Conservation (phyloP, 1,284 basidiomycete genomes). For the Pascua guehoae region DNA sequence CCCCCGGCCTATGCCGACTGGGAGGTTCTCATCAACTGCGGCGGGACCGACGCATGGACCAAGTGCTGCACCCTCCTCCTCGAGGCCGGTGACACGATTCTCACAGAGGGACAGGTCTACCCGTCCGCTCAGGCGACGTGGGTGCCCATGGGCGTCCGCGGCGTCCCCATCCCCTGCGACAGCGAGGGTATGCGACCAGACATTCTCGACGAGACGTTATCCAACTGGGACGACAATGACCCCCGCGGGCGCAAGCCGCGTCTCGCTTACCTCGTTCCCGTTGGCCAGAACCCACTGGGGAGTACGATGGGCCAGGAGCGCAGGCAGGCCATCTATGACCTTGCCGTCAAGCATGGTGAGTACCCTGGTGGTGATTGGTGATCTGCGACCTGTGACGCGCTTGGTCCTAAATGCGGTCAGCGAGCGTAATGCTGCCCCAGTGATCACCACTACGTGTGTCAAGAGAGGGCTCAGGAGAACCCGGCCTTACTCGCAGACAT, state of each 20-base stretch:
- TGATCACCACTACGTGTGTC: neutral
- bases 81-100: conserved; percentile 65
- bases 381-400: neutral
- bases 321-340: conserved; percentile 70
- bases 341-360: conserved; percentile 64
- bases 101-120: conserved; percentile 56
- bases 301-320: conserved; percentile 59
- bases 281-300: conserved; percentile 69
- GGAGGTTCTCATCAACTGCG: conserved; percentile 59
- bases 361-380: neutral
- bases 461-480: neutral
- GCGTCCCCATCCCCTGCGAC: conserved; percentile 59
- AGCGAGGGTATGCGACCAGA: conserved; percentile 63
- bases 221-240: conserved; percentile 59
- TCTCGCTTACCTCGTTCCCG: conserved; percentile 58
- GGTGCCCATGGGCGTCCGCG: conserved; percentile 25
- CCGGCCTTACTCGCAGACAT: conserved; percentile 49
- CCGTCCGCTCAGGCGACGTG: conserved; percentile 38
- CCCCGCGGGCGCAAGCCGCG: conserved; percentile 56
- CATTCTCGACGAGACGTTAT: conserved; percentile 59
- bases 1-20: conserved; percentile 63
- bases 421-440: neutral
- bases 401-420: neutral
- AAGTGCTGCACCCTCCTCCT: conserved; percentile 55
- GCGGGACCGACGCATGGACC: conserved; percentile 66